These are phyloP conservation scores for Lasiodiplodia citricola DNA, from an alignment of 2,329 filamentous ascomycete genomes.

Conservation along the genomic window DNA sequence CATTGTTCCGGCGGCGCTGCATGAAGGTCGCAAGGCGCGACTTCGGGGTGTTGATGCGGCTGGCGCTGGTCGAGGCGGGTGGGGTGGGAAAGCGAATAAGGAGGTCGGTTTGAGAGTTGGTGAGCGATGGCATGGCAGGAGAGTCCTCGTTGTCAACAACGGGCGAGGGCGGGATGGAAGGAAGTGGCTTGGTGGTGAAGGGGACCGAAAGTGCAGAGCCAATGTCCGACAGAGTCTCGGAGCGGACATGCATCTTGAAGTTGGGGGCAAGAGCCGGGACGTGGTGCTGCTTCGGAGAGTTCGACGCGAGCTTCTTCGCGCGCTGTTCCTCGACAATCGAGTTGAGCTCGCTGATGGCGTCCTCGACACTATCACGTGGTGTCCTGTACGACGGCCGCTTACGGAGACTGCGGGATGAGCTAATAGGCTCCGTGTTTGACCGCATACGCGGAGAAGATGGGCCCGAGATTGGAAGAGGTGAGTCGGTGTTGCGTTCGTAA, in stretches of 20 bases:
- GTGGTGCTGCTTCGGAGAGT: slow-evolving; percentile 45
- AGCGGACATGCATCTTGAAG: slow-evolving; percentile 52
- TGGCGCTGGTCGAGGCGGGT: neutral
- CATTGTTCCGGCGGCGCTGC: slow-evolving; percentile 13
- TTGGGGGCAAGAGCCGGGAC: slow-evolving; percentile 54
- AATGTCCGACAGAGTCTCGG: slow-evolving; percentile 55
- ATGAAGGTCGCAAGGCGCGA: slow-evolving; percentile 1
- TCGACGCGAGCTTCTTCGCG: slow-evolving; percentile 37
- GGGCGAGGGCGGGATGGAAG: slow-evolving; percentile 9
- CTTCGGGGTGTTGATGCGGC: slow-evolving; percentile 1
- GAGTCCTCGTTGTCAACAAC: slow-evolving; percentile 10
- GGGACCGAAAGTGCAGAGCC: slow-evolving; percentile 54
- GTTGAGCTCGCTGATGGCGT: slow-evolving; percentile 55
- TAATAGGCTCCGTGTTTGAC: slow-evolving; percentile 40
- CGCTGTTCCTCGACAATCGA: slow-evolving; percentile 55
- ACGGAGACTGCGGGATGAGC: slow-evolving; percentile 26
- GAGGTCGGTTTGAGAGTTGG: slow-evolving; percentile 12
- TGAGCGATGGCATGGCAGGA: slow-evolving; percentile 1
- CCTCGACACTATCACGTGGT: slow-evolving; percentile 47
- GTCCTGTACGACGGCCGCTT: slow-evolving; percentile 45
- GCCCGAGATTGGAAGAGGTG: slow-evolving; percentile 24
- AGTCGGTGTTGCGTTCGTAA: neutral
- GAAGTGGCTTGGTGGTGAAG: slow-evolving; percentile 28
- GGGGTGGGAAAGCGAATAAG: slow-evolving; percentile 6
- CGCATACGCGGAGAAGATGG: slow-evolving; percentile 36